Evolutionary conservation across 495 filamentous ascomycete species (phyloP), one percentile per base, ranked within the genome.

Genomic region (Neurospora sp.): DNA sequence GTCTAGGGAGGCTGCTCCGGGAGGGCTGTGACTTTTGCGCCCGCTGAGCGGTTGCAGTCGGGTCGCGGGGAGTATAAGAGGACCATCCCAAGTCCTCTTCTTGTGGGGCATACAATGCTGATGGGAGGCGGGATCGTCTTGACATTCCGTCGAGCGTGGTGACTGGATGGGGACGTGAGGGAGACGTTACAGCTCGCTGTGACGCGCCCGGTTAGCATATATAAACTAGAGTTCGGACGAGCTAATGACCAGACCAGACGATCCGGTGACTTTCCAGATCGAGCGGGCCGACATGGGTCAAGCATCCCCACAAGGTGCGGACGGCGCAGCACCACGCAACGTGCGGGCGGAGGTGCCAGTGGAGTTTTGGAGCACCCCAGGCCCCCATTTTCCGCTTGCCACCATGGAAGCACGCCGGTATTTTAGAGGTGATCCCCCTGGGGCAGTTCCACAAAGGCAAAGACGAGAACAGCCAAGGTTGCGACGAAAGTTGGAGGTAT

Each of bases 1-100:
- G 39, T 3, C 68, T 37, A 39, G 69, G 69, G 4, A 74, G 53
- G 11, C 41, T 48, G 46, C 40, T 44, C 35, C 31, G 39, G 37
- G 68, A 70, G 18, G 39, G 66, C 14, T 44, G 59, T n/a, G 70
- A 40, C 31, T 69, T 74, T 35, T 66, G 72, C 31, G 79, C 79
- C 71, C 40, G 70, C 53, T 74, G 70, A 35, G 73, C 79, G 42
- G 76, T 75, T 22, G 71, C 48, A 37, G 74, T 77, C 39, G 73
- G 75, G 53, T 78, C 78, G 44, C 41, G 20, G 38, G 69, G 68
- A 18, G 10, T 40, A n/a, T 38, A 38, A 16, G 68, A 70, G 16
- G 38, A 61, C 8, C 46, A 53, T 42, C 75, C 68, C 42, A 5
- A 14, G 40, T 78, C 75, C 12, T 74, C 72, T 16, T 76, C 74